Base-by-base conservation (phyloP, 345 rosid species). In the Cardamine resedifolia region DNA sequence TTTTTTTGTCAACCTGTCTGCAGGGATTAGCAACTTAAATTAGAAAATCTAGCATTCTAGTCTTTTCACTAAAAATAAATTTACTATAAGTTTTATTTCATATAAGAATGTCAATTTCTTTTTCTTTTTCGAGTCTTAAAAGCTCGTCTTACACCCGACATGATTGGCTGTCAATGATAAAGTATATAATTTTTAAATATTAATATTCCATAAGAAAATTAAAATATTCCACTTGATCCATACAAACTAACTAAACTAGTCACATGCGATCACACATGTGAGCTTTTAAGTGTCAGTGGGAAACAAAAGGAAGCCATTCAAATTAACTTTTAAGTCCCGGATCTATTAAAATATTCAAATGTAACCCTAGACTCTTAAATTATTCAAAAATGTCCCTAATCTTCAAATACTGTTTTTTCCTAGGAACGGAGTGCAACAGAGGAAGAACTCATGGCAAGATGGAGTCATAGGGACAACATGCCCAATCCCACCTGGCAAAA, bases 351-450 rank as follows among this genome's bases (percentile, higher is more conserved):
- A 11, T 53, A 10, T 33, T 11, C 10, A 55, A 19, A 34, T 62
- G 5, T 19, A 23, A 56, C 47, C 71, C 47, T 33, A 64, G 4
- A 64, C 39, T 70, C 24, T 26, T 30, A 3, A 19, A 28, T 36
- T 0, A 1, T 21, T 38, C 1, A 0, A 5, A 27, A n/a, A 20
- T 1, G 39, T 21, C 58, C 21, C 12, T 63, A 57, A 76, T 5
- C 14, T 19, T 69, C 5, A 20, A 52, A 23, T 3, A 62, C 8
- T 55, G 36, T 38, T 19, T 12, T 4, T 48, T 57, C 12, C 27
- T 49, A 91, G 97, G 98, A 85, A 89, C 61, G 98, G 98, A 10
- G 73, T 94, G 33, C 96, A 91, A 55, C 96, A 94, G 68, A 85
- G 96, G 70, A 88, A 87, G 80, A 95, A 95, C 33, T 95, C 97